Evolutionary conservation across 225 moss, liverwort and hornwort species (phyloP).

Genomic region (Takakia lepidozioides): DNA sequence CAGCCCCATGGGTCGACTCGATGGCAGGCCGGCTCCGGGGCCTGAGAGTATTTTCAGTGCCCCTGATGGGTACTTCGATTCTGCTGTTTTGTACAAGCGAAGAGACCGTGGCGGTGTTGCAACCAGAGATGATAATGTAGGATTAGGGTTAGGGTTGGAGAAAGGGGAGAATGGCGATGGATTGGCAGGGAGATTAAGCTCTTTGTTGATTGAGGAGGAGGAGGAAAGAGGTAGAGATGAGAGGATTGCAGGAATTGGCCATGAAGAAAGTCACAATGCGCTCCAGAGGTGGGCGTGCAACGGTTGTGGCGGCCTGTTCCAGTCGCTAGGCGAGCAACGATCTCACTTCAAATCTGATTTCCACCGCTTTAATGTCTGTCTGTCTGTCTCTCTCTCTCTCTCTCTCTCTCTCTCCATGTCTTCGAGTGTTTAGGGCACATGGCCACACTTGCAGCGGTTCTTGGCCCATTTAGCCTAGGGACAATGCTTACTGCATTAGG

Average conservation of each 20-base stretch:
- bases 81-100: conserved; percentile 34
- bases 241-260: conserved; percentile 3
- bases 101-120: conserved; percentile 14
- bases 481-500: no score
- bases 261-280: no score
- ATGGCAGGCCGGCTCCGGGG: not conserved
- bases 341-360: conserved; percentile 85
- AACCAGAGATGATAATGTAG: not conserved
- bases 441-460: not conserved
- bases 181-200: conserved; percentile 2
- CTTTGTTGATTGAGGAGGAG: conserved; percentile 3
- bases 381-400: not conserved
- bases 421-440: not conserved
- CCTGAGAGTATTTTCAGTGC: conserved; percentile 46
- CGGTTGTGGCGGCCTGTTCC: conserved; percentile 62
- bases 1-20: conserved; percentile 26
- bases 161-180: conserved; percentile 10
- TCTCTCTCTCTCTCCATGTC: not conserved
- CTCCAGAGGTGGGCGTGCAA: conserved; percentile 63
- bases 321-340: conserved; percentile 75
- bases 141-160: conserved; percentile 21
- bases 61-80: conserved; percentile 46
- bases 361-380: conserved; percentile 73
- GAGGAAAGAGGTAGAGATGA: not conserved
- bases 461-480: not conserved